Percentiles rank a stretch among this genome's conserved stretches.
These are phyloP conservation scores for Schoenoplectus triqueter DNA, from an alignment of 202 grass and related monocot species.

Conservation along the genomic window DNA sequence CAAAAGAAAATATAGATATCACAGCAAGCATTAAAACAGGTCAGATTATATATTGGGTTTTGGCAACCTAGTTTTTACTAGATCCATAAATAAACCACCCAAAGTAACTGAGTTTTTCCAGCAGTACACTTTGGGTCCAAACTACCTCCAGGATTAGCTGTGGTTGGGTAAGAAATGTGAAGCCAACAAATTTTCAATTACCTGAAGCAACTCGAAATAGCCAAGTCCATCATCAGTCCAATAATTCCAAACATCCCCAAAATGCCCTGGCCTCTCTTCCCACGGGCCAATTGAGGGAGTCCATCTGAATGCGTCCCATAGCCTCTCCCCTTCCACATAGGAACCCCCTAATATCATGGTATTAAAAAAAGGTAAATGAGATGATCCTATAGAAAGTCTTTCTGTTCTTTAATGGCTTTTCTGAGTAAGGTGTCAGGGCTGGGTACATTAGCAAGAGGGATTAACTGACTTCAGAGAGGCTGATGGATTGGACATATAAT, in stretches of 20 bases:
- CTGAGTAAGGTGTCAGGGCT: neutral
- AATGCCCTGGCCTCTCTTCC: conserved; percentile 83
- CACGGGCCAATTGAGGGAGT: conserved; percentile 76
- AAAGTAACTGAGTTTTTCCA: neutral
- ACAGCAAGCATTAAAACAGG: conserved; percentile 13
- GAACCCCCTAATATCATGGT: conserved; percentile 64
- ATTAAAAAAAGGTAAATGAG: neutral
- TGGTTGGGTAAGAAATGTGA: neutral
- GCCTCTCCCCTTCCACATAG: conserved; percentile 84
- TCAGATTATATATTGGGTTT: neutral
- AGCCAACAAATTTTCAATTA: conserved; percentile 40
- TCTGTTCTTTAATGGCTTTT: neutral
- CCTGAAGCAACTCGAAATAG: conserved; percentile 81
- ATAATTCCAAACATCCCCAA: conserved; percentile 76
- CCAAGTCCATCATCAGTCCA: conserved; percentile 87
- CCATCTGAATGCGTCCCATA: conserved; percentile 97
- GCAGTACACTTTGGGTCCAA: conserved; percentile 13
- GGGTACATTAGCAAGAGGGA: neutral
- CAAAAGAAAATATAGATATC: conserved; percentile 39
- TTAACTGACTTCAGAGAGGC: neutral
- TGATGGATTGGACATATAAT: neutral
- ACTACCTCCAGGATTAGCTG: neutral
- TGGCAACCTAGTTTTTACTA: no score
- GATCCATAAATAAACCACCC: neutral
- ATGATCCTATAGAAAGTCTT: neutral